These are phyloP conservation scores for Pascua sp. DNA, from an alignment of 1,284 basidiomycete genomes.

Conservation along the genomic window DNA sequence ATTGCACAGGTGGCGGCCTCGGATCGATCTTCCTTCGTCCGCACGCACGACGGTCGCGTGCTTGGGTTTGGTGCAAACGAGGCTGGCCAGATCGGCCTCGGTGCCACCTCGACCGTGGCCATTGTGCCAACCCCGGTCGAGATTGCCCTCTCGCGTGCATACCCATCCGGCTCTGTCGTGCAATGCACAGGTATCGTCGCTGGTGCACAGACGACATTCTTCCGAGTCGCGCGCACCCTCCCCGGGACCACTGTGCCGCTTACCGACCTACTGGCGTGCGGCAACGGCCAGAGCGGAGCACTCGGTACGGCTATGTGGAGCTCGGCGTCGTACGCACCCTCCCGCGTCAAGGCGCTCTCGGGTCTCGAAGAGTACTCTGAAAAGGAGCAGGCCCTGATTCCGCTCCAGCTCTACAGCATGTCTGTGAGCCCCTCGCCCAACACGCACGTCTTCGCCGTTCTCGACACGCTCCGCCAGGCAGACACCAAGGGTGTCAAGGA, in stretches of 20 bases:
- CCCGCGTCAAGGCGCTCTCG: constrained; percentile 74
- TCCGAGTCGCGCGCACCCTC: constrained; percentile 62
- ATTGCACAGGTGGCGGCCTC: constrained; percentile 72
- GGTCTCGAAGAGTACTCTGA: constrained; percentile 80
- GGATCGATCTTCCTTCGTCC: constrained; percentile 66
- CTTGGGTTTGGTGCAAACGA: constrained; percentile 89
- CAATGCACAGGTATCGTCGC: constrained; percentile 66
- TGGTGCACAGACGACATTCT: constrained; percentile 61
- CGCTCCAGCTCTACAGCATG: constrained; percentile 67
- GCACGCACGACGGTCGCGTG: constrained; percentile 67
- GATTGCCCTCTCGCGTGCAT: constrained; percentile 60
- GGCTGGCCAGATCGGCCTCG: constrained; percentile 79
- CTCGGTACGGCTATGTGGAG: constrained; percentile 78
- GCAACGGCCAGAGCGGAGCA: constrained; percentile 75
- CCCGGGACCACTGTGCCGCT: constrained; percentile 40
- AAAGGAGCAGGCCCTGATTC: constrained; percentile 57
- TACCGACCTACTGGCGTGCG: constrained; percentile 74
- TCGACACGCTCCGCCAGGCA: constrained; percentile 61
- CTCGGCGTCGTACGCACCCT: constrained; percentile 68
- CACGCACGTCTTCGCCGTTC: constrained; percentile 72
- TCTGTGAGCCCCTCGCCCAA: constrained; percentile 63
- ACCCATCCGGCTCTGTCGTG: constrained; percentile 57
- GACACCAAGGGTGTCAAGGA: constrained; percentile 46
- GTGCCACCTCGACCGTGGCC: constrained; percentile 63
- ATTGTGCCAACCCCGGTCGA: constrained; percentile 81